phyloP scores from a whole-genome alignment of 1,139 yeast species.

The Eremothecium coryli region DNA sequence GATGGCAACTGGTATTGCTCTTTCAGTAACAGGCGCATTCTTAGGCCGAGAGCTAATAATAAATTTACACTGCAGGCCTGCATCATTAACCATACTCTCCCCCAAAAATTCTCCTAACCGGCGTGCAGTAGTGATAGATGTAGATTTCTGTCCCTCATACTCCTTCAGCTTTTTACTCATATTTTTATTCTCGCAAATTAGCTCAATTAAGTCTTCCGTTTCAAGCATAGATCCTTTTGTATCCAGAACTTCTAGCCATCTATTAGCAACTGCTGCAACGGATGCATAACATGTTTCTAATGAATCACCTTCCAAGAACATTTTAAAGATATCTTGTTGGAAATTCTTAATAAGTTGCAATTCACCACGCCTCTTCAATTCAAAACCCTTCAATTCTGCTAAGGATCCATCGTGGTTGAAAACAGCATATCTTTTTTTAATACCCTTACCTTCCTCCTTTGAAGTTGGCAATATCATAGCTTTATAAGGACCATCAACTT shows the following conservation, averaged over 20 bases:
- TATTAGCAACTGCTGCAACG: conserved; percentile 86
- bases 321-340: conserved; percentile 88
- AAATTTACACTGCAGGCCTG: conserved; percentile 92
- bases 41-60: conserved; percentile 79
- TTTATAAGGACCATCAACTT: conserved; percentile 96
- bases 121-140: conserved; percentile 90
- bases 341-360: conserved; percentile 86
- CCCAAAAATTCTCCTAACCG: conserved; percentile 93
- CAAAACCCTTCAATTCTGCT: conserved; percentile 96
- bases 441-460: conserved; percentile 93
- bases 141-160: conserved; percentile 84
- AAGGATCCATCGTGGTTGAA: conserved; percentile 89
- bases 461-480: conserved; percentile 98
- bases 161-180: conserved; percentile 90
- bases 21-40: conserved; percentile 86
- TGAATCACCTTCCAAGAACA: conserved; percentile 76
- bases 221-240: conserved; percentile 80
- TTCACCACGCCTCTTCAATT: conserved; percentile 94
- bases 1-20: conserved; percentile 94
- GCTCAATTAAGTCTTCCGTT: conserved; percentile 86
- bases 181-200: conserved; percentile 92
- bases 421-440: conserved; percentile 94
- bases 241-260: conserved; percentile 92
- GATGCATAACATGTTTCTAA: conserved; percentile 76
- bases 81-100: conserved; percentile 94